Conservation (phyloP, 31 red algal species). For the Endocladia muricata region DNA sequence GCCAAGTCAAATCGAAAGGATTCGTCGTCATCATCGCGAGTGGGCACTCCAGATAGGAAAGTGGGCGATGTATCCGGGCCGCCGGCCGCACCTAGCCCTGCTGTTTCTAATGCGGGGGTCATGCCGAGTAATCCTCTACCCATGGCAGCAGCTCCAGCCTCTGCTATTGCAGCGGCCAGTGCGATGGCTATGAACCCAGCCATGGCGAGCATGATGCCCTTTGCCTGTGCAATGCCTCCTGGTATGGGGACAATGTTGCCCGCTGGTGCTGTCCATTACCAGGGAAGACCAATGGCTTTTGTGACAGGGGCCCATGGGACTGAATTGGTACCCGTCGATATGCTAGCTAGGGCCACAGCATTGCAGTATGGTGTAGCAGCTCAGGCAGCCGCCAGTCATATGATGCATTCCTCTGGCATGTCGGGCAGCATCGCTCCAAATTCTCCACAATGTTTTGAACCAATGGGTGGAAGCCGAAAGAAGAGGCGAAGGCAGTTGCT, state of each 20-base stretch:
- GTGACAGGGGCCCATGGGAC: constrained; percentile 19
- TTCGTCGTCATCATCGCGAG: too few species aligned
- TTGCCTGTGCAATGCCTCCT: constrained; percentile 20
- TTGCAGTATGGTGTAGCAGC: constrained; percentile 48
- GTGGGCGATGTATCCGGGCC: too few species aligned
- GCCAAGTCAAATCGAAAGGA: too few species aligned
- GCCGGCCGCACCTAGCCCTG: too few species aligned
- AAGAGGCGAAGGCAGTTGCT: constrained; percentile 61
- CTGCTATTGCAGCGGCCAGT: neutral
- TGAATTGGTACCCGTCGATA: constrained; percentile 43
- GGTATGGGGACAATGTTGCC: neutral
- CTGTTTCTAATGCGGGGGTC: too few species aligned
- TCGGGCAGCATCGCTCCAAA: neutral
- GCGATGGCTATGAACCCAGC: constrained; percentile 15
- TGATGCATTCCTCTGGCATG: neutral
- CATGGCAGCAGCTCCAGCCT: too few species aligned
- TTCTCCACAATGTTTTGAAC: neutral
- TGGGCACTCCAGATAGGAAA: too few species aligned
- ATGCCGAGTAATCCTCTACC: too few species aligned
- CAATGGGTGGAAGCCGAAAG: constrained; percentile 46
- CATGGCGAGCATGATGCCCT: constrained; percentile 49
- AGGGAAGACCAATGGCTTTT: constrained; percentile 53
- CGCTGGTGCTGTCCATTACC: constrained; percentile 16
- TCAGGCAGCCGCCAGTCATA: constrained; percentile 12
- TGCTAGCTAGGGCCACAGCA: constrained; percentile 54